Base-by-base conservation (phyloP, 1,139 yeast genomes). In the Arxiozyma heterogenica region DNA sequence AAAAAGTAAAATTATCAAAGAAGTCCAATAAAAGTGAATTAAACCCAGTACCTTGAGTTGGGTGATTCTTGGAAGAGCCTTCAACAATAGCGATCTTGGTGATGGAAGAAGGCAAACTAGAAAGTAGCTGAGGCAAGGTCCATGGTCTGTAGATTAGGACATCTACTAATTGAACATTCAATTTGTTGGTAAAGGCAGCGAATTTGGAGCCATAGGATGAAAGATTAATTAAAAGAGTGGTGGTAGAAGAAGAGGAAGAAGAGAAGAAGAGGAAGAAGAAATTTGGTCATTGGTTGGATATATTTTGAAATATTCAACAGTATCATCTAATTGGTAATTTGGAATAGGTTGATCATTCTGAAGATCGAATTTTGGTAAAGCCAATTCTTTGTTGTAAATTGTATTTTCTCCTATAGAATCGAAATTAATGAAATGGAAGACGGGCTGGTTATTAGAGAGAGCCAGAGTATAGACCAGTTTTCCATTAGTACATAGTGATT, bases 21-120 rank as follows among this genome's bases (percentile, higher is more conserved):
- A 89, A 80, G 67, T 90, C 96, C 61, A 90, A 79, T 60, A 86
- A 76, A 49, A 88, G 74, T 72, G 93, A 79, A 70, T 79, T 86
- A 71, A 83, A 81, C 12, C 61, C 64, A n/a, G 54, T 38, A 75
- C 66, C n/a, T 3, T 27, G 30, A 11, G 51, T n/a, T 15, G 49
- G 50, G 65, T 75, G 54, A 71, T 72, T 47, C 75, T 72, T 51
- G 75, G 72, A 73, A 79, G 95, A 71, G 80, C 89, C 61, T 55
- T 72, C 73, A 21, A 86, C 76, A 48, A 89, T 73, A 1, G 84
- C 83, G 53, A 91, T 72, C 30, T 80, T 75, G 53, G 75, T 75
- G 42, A 84, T 79, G 1, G 81, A 67, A 0, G 76, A 60, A 34
- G 95, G 93, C 44, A 88, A 65, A 1, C 72, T 64, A 3, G 74